Evolutionary conservation across 2,329 filamentous ascomycete species (phyloP), one percentile per base, ranked within the genome.

Genomic region (Diplodia intermedia): DNA sequence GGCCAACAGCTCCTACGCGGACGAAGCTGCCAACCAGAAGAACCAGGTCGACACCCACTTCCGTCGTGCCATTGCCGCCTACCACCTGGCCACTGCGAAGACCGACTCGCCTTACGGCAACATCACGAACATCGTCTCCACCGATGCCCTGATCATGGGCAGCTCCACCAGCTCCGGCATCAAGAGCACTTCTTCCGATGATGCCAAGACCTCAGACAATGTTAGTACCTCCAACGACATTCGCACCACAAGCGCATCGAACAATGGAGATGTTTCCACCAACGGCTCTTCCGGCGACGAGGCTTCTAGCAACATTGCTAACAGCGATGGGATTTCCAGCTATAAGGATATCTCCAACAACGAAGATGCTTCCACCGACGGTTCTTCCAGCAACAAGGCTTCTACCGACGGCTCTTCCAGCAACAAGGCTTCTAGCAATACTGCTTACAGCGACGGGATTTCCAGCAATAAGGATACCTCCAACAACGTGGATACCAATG

Each of bases 21-120:
- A 49, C 33, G 11, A 68, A 53, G 57, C 49, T 33, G 47, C 62
- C 61, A 68, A 68, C 61, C 61, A 68, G 49, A 68, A 68, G 60
- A 63, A 26, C 7, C 66, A 68, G 33, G 66, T 68, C 4, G 66
- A 68, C 31, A 29, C 60, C 8, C 66, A 68, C n/a, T 53, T 65
- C 29, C 54, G 66, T 23, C 66, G 56, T 18, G 36, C 60, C 18
- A 55, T 65, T 15, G 54, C 29, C 38, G 36, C 66, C 11, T 68
- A 65, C 20, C 60, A 66, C 33, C 33, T 68, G 26, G 66, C 56
- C 2, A 65, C 60, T 4, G 66, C 66, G 12, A 63, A 65, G 43
- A 68, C 20, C 20, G 36, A 20, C 36, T 11, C 26, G 2, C 43
- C 66, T 11, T 68, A 65, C 14, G 49, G 49, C 14, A 60, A 66